Conservation (phyloP, 2,329 filamentous ascomycete species). For the Ceratocystiopsis minuta region DNA sequence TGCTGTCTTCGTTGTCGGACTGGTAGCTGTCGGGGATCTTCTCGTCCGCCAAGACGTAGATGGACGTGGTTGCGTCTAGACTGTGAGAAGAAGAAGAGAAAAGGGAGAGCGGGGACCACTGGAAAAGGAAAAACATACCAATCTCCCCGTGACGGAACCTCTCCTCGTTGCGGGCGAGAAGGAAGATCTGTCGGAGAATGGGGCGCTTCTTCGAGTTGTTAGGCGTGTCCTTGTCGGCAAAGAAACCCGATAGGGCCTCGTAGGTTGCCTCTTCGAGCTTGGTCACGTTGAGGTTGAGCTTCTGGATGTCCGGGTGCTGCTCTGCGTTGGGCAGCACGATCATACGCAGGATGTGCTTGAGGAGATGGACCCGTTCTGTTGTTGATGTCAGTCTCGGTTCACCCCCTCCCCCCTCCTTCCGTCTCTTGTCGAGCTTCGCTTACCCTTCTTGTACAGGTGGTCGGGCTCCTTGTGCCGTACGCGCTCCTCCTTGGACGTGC, state of each 20-base stretch:
- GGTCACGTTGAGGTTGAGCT: constrained; percentile 31
- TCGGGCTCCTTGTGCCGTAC: constrained; percentile 58
- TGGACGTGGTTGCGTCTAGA: constrained; percentile 27
- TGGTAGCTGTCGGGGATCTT: constrained; percentile 28
- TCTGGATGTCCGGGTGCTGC: constrained; percentile 34
- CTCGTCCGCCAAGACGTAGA: constrained; percentile 35
- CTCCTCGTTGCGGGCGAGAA: constrained; percentile 38
- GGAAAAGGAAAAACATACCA: constrained; percentile 22
- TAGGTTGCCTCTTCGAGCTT: constrained; percentile 40
- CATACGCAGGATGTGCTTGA: constrained; percentile 42
- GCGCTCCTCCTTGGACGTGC: constrained; percentile 29
- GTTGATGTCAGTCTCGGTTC: too few relatives aligned
- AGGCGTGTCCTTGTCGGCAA: constrained; percentile 33
- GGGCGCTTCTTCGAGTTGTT: constrained; percentile 36
- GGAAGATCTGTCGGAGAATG: constrained; percentile 43
- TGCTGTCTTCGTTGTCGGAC: constrained; percentile 28
- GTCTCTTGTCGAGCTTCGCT: constrained; percentile 34
- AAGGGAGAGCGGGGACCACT: neutral
- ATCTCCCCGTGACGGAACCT: constrained; percentile 37
- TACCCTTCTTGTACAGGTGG: constrained; percentile 51
- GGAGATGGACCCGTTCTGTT: constrained; percentile 38
- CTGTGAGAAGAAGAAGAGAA: neutral
- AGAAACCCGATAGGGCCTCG: constrained; percentile 40
- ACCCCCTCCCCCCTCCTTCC: constrained; percentile 28
- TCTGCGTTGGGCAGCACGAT: constrained; percentile 30